phyloP scores from a whole-genome alignment of 192 early-diverging fungal genomes.

The Linnemannia zychae region DNA sequence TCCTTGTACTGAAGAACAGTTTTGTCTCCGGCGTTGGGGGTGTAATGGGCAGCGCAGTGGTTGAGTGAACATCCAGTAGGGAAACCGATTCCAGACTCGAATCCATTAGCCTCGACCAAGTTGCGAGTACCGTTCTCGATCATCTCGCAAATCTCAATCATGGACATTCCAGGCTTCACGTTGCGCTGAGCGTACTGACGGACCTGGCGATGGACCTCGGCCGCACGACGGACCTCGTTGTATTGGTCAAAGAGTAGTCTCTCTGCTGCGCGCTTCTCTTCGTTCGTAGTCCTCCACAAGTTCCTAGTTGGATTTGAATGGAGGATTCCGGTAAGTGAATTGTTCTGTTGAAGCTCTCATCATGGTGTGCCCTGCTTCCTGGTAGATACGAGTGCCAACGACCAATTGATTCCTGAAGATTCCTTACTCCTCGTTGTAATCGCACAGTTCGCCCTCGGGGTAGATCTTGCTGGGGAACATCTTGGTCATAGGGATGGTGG shows the following conservation, averaged over 20 bases:
- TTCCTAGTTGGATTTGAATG: conserved; percentile 67
- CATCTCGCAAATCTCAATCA: conserved; percentile 92
- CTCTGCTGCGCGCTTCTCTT: conserved; percentile 93
- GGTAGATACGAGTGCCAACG: neutral
- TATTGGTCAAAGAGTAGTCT: conserved; percentile 77
- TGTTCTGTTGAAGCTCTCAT: neutral
- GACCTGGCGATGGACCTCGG: conserved; percentile 96
- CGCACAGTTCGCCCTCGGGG: conserved; percentile 85
- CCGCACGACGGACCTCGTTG: conserved; percentile 87
- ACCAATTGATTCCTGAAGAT: neutral
- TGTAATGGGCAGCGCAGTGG: conserved; percentile 97
- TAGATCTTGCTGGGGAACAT: conserved; percentile 84
- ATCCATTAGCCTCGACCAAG: conserved; percentile 87
- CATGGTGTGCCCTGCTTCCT: neutral
- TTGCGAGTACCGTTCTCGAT: conserved; percentile 96
- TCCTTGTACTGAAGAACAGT: conserved; percentile 90
- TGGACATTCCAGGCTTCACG: conserved; percentile 95
- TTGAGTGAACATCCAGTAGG: conserved; percentile 96
- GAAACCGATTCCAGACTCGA: conserved; percentile 93
- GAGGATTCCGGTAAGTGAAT: neutral
- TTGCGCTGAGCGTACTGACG: conserved; percentile 81
- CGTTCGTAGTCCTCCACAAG: conserved; percentile 87
- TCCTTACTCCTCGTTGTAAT: conserved; percentile 88
- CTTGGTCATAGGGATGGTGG: conserved; percentile 83
- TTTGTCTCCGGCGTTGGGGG: conserved; percentile 96